Base-by-base conservation (phyloP, 345 rosid species). In the Clarkia xantiana region DNA sequence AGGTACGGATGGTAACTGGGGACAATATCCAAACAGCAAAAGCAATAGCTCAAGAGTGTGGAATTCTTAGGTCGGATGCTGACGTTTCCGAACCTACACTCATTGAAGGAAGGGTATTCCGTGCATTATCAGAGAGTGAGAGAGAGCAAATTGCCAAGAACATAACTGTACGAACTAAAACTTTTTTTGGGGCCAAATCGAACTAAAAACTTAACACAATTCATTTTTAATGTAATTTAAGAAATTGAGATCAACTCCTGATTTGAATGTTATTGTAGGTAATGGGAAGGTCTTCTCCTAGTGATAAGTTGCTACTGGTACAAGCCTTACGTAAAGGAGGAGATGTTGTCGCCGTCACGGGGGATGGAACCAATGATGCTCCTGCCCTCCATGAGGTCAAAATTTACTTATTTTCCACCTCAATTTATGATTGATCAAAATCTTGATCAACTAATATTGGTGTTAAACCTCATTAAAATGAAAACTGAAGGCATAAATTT, bases 341-440 rank as follows among this genome's bases (percentile, higher is more conserved):
- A 50, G 94, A 87, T 59, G 99, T 91, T 67, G 99, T 91, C 52
- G 99, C 96, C 52, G 99, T 91, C 55, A 91, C 96, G 52, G 99
- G 99, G 61, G 99, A 91, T 74, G 99, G 96, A 51, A 91, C 99
- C 42, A 91, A 91, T 69, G 99, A 91, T 70, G 99, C 99, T 69
- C 99, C 99, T 58, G 99, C 99, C 44, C 90, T 91, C 58, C 95
- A 87, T 48, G 99, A 91, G 99, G 98, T 91, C 19, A 17, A 39
- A 16, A 1, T 59, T 25, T 15, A 29, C 7, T 29, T 29, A 7
- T 29, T 29, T 29, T 29, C 36, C 36, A 3, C 36, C 6, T 29
- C 36, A 29, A 29, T 29, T 29, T 29, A 29, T 4, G 9, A 29
- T 29, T 29, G 5, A 1, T 29, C 36, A 29, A 5, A 29, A 29